phyloP scores from a whole-genome alignment of 164 flowering plant species.

The Magnolia sinica region DNA sequence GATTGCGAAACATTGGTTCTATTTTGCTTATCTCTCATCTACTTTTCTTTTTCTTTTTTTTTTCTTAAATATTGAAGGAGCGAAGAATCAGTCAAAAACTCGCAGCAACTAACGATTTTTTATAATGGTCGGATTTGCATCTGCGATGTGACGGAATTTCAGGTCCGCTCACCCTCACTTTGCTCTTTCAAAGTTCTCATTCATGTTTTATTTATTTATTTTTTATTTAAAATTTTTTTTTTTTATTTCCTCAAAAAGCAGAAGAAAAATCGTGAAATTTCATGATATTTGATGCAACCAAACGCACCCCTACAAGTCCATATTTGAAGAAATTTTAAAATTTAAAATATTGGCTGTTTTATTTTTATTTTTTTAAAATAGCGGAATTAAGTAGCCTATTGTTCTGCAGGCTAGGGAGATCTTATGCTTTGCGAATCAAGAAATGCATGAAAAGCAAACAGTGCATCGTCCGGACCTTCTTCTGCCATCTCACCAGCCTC shows the following conservation, averaged over 20 bases:
- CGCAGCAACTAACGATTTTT: slow-evolving; percentile 43
- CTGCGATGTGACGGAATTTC: slow-evolving; percentile 45
- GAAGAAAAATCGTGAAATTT: background rate
- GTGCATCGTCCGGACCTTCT: background rate
- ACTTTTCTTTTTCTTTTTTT: background rate
- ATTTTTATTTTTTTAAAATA: no score
- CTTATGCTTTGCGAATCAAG: slow-evolving; percentile 33
- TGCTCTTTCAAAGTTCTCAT: background rate
- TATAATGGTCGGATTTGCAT: slow-evolving; percentile 44
- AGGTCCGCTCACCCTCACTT: slow-evolving; percentile 23
- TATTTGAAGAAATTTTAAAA: no score
- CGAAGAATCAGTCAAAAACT: background rate
- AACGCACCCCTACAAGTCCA: background rate
- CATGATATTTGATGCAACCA: background rate
- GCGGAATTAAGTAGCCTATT: no score
- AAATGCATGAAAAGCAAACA: slow-evolving; percentile 14
- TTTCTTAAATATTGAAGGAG: background rate
- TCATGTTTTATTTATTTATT: no score
- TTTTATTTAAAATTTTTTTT: no score
- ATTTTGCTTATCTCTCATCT: no score
- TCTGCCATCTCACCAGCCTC: background rate
- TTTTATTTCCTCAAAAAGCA: background rate
- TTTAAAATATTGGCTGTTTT: no score
- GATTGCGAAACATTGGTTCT: no score
- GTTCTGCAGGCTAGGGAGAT: slow-evolving; percentile 47